Conservation (phyloP, 2,329 filamentous ascomycete species). For the Pestalotiopsis sp. region DNA sequence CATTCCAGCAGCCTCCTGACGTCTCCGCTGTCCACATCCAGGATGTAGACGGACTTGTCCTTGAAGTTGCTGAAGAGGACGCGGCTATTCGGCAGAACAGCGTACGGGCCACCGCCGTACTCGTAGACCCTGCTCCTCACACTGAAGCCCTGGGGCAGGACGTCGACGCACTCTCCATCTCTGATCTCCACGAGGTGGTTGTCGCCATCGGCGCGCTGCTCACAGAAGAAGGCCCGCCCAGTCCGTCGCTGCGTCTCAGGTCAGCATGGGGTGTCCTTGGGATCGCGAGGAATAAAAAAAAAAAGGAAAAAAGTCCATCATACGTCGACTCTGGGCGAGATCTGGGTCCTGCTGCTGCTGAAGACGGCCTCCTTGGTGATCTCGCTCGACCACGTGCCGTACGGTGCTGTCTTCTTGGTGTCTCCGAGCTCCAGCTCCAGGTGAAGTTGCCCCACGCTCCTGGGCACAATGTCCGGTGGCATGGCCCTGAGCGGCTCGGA, state of each 20-base stretch:
- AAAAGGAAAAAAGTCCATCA: neutral
- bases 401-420: slow-evolving; percentile 7
- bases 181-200: slow-evolving; percentile 46
- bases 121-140: slow-evolving; percentile 52
- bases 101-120: slow-evolving; percentile 52
- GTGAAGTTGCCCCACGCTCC: neutral
- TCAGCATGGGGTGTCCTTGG: neutral
- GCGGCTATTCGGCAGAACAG: slow-evolving; percentile 38
- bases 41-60: slow-evolving; percentile 43
- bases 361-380: slow-evolving; percentile 12
- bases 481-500: neutral
- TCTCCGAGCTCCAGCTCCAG: neutral
- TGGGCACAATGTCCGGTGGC: neutral
- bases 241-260: slow-evolving; percentile 15
- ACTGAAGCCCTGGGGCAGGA: slow-evolving; percentile 46
- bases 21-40: slow-evolving; percentile 39
- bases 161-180: slow-evolving; percentile 34
- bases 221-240: slow-evolving; percentile 39
- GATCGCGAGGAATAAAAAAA: neutral
- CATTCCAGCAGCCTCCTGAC: slow-evolving; percentile 35
- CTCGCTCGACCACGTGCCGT: slow-evolving; percentile 8
- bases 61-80: slow-evolving; percentile 49
- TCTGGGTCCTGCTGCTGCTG: slow-evolving; percentile 10
- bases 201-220: slow-evolving; percentile 41
- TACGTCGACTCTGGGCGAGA: slow-evolving; percentile 11